phyloP scores from a whole-genome alignment of 2,329 filamentous ascomycete species.

The Leptoxyphium fumago region DNA sequence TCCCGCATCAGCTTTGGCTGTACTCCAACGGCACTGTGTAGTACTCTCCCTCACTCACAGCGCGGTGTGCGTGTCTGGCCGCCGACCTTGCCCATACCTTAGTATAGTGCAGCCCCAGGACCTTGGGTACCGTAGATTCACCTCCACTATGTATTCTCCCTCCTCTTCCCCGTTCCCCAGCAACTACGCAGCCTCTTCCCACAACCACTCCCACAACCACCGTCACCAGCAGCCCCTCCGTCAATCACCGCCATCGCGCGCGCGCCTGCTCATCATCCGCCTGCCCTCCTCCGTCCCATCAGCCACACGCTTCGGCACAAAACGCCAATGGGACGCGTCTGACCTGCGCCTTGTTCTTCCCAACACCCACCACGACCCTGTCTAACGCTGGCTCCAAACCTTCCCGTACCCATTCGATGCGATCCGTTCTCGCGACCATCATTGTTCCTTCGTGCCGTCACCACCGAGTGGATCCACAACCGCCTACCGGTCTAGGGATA shows the following conservation, averaged over 20 bases:
- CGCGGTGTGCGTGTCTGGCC: not conserved
- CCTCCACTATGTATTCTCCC: not conserved
- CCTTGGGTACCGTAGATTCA: slow-evolving; percentile 5
- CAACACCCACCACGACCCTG: not conserved
- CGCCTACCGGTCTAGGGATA: too few relatives aligned
- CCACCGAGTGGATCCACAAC: too few relatives aligned
- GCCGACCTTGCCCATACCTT: not conserved
- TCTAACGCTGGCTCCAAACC: too few relatives aligned
- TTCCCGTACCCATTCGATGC: too few relatives aligned
- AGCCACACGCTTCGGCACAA: not conserved
- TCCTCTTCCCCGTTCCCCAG: slow-evolving; percentile 9
- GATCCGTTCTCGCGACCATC: too few relatives aligned
- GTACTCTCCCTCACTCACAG: not conserved
- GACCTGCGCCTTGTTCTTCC: not conserved
- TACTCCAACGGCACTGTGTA: not conserved
- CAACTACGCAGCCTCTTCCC: slow-evolving; percentile 19
- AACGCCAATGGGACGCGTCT: not conserved
- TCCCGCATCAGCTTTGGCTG: not conserved
- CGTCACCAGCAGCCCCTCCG: slow-evolving; percentile 72
- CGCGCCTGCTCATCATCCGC: not conserved
- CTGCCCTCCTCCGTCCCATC: not conserved
- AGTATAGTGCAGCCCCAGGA: slow-evolving; percentile 29
- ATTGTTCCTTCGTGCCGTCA: too few relatives aligned
- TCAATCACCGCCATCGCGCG: slow-evolving; percentile 2
- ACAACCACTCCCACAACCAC: slow-evolving; percentile 42